Evolutionary conservation across 768 basidiomycete genomes (phyloP).

Genomic region (Pseudohyphozyma bogoriensis): DNA sequence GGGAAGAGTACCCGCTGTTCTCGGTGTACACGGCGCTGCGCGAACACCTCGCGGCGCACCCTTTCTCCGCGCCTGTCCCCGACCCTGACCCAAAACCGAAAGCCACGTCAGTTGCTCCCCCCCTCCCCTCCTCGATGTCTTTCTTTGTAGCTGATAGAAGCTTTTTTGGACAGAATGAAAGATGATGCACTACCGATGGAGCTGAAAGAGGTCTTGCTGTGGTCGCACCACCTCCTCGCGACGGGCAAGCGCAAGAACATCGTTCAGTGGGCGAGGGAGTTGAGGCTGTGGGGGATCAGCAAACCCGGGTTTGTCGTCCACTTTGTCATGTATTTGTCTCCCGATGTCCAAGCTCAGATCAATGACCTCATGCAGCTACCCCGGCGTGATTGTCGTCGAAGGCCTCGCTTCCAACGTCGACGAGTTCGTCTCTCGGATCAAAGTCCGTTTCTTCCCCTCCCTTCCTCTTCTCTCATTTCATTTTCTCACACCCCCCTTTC

Average conservation of each 20-base stretch:
- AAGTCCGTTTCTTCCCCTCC: neutral
- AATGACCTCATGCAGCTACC: constrained; percentile 9
- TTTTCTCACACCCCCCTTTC: neutral
- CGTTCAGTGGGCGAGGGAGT: constrained; percentile 22
- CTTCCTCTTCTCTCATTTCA: neutral
- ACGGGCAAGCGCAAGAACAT: constrained; percentile 30
- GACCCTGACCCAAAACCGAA: neutral
- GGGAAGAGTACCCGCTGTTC: constrained; percentile 7
- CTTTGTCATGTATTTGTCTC: too few species aligned
- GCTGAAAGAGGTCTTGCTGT: constrained; percentile 19
- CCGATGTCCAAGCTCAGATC: neutral
- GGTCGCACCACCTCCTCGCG: constrained; percentile 29
- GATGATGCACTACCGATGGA: neutral
- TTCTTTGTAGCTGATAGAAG: too few species aligned
- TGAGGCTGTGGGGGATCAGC: constrained; percentile 15
- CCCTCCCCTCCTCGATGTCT: neutral
- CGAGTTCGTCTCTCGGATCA: constrained; percentile 25
- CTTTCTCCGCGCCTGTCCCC: neutral
- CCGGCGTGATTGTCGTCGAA: constrained; percentile 27
- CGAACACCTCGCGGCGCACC: constrained; percentile 2
- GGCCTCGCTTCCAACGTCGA: constrained; percentile 13
- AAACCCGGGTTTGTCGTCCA: constrained; percentile 11
- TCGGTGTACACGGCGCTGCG: constrained; percentile 12
- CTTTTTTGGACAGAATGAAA: too few species aligned
- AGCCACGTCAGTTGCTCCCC: neutral